phyloP scores from a whole-genome alignment of 495 filamentous ascomycete genomes.

The Trichoderma parareesei region DNA sequence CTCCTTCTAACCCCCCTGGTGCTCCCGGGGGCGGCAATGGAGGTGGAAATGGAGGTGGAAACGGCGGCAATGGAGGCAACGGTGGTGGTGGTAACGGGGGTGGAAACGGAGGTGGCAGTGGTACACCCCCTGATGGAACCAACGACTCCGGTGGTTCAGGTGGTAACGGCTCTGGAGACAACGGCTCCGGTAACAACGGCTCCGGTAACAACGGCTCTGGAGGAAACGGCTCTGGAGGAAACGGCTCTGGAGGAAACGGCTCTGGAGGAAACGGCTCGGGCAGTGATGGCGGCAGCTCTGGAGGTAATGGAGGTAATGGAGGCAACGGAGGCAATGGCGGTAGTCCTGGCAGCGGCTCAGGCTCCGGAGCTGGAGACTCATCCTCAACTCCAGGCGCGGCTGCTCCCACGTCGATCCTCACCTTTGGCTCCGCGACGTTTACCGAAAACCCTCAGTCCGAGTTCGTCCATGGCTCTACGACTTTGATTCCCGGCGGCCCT shows the following conservation, averaged over 20 bases:
- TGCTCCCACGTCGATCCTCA: background rate
- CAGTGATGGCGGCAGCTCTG: background rate
- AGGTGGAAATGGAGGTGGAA: background rate
- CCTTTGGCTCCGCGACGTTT: background rate
- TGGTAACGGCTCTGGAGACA: too few relatives aligned
- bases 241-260: background rate
- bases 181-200: too few relatives aligned
- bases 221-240: background rate
- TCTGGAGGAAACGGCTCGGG: background rate
- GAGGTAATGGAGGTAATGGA: background rate
- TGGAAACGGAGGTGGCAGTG: too few relatives aligned
- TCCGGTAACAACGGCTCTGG: background rate
- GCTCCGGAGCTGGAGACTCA: background rate
- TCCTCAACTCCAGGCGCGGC: background rate
- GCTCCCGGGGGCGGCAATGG: background rate
- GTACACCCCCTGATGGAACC: too few relatives aligned
- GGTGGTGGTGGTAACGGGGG: background rate
- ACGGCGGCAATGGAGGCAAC: background rate
- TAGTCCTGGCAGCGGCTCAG: background rate
- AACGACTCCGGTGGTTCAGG: background rate
- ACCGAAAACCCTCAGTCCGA: slow-evolving; percentile 1
- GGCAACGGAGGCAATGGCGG: background rate
- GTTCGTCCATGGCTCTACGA: background rate
- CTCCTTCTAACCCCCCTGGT: background rate
- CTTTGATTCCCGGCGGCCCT: background rate